phyloP scores from a whole-genome alignment of 768 basidiomycete species.

The Zangia roseola region DNA sequence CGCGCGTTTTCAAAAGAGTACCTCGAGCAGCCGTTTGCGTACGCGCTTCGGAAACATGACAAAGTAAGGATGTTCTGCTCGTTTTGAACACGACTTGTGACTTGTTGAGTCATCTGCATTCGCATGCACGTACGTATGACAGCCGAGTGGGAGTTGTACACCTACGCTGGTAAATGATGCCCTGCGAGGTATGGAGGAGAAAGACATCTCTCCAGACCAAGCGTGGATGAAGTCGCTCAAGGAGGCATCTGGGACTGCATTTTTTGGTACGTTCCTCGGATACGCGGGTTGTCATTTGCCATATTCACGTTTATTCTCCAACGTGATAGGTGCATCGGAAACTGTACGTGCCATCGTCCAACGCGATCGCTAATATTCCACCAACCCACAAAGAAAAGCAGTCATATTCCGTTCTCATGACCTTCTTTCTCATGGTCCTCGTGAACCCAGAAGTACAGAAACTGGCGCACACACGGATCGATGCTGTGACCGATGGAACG shows the following conservation, averaged over 20 bases:
- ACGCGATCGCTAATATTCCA: background rate
- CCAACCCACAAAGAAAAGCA: no score
- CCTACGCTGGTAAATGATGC: constrained; percentile 5
- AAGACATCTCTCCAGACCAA: background rate
- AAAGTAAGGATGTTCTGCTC: no score
- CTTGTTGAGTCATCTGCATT: background rate
- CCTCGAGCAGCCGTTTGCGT: constrained; percentile 1
- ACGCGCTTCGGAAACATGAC: no score
- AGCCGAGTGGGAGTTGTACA: no score
- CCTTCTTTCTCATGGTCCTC: constrained; percentile 13
- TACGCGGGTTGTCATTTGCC: no score
- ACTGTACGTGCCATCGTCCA: background rate
- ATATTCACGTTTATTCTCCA: no score
- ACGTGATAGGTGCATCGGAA: constrained; percentile 4
- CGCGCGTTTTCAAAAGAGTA: background rate
- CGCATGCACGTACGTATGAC: no score
- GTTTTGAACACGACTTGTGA: no score
- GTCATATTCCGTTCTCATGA: constrained; percentile 1
- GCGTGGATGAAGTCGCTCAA: background rate
- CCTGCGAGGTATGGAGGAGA: background rate
- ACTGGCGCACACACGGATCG: constrained; percentile 6
- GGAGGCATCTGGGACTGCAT: background rate
- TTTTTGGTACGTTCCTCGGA: constrained; percentile 1
- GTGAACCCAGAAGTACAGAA: constrained; percentile 4
- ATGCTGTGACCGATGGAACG: constrained; percentile 2